Evolutionary conservation across 1,139 yeast species (phyloP).

Genomic region (Magnusiomyces magnusii): DNA sequence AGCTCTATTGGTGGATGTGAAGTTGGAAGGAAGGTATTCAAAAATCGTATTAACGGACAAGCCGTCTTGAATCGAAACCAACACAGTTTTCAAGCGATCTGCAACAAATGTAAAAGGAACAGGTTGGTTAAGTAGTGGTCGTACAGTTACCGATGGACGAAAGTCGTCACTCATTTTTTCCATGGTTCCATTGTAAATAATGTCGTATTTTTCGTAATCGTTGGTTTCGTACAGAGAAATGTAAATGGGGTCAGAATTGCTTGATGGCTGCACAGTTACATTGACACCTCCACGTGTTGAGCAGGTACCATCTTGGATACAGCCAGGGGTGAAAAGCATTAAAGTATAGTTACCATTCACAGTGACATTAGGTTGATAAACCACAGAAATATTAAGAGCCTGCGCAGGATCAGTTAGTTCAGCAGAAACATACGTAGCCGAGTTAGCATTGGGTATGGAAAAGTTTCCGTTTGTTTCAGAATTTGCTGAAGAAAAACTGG

Average conservation of each 20-base stretch:
- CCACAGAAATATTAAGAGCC: constrained; percentile 40
- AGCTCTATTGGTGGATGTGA: constrained; percentile 35
- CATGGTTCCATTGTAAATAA: constrained; percentile 62
- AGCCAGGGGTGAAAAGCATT: constrained; percentile 79
- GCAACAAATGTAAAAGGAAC: constrained; percentile 54
- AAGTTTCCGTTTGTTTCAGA: constrained; percentile 21
- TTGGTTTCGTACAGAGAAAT: constrained; percentile 68
- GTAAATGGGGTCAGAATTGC: constrained; percentile 35
- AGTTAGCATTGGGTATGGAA: constrained; percentile 19
- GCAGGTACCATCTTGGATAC: constrained; percentile 64
- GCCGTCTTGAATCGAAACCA: constrained; percentile 39
- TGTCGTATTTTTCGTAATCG: constrained; percentile 70
- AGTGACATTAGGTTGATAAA: constrained; percentile 62
- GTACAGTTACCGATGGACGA: constrained; percentile 43
- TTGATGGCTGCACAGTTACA: constrained; percentile 46
- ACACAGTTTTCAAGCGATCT: constrained; percentile 54
- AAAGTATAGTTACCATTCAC: constrained; percentile 70
- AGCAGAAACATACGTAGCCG: constrained; percentile 33
- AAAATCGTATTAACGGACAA: constrained; percentile 60
- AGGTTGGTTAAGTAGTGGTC: constrained; percentile 35
- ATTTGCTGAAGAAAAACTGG: constrained; percentile 22
- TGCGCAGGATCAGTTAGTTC: constrained; percentile 33
- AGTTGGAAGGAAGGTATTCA: constrained; percentile 70
- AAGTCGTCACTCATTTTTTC: constrained; percentile 40
- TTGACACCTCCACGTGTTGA: constrained; percentile 64